A percentile compares a stretch with the other conserved stretches of the same genome.
These are phyloP conservation scores for Neurospora sp. DNA, from an alignment of 495 filamentous ascomycete species.

Conservation along the genomic window DNA sequence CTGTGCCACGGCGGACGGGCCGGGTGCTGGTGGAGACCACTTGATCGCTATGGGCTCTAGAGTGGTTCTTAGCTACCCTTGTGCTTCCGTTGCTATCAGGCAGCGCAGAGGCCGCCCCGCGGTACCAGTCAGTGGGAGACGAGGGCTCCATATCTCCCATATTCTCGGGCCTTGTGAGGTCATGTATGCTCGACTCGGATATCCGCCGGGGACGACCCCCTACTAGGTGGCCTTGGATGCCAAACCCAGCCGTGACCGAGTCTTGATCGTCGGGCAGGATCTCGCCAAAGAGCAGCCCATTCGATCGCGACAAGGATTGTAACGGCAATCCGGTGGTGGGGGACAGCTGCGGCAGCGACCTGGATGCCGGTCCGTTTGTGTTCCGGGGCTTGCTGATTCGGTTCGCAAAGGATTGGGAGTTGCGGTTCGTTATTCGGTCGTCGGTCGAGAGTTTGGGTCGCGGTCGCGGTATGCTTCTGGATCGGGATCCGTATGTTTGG, in stretches of 20 bases:
- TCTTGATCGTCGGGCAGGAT: slow-evolving; percentile 34
- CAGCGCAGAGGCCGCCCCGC: slow-evolving; percentile 22
- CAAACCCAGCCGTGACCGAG: slow-evolving; percentile 34
- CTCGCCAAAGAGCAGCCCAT: slow-evolving; percentile 42
- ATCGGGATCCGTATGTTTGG: background rate
- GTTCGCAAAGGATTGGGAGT: slow-evolving; percentile 43
- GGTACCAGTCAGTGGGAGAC: slow-evolving; percentile 47
- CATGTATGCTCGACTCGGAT: slow-evolving; percentile 36
- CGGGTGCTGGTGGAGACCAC: slow-evolving; percentile 23
- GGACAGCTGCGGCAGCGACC: slow-evolving; percentile 27
- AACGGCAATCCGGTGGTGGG: slow-evolving; percentile 5
- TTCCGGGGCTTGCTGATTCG: slow-evolving; percentile 38
- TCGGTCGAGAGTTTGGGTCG: background rate
- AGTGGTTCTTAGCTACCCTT: slow-evolving; percentile 27
- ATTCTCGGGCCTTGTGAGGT: slow-evolving; percentile 17
- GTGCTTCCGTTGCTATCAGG: slow-evolving; percentile 10
- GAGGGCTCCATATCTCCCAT: slow-evolving; percentile 31
- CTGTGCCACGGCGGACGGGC: slow-evolving; percentile 6
- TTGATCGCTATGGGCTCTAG: slow-evolving; percentile 40
- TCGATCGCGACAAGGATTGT: slow-evolving; percentile 8
- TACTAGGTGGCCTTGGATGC: slow-evolving; percentile 25
- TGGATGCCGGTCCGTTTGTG: slow-evolving; percentile 31
- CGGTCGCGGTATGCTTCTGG: background rate
- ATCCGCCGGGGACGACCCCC: slow-evolving; percentile 27
- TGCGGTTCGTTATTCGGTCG: slow-evolving; percentile 8